Conservation (phyloP, 352 stramenopile species). For the Globisporangium lucens region DNA sequence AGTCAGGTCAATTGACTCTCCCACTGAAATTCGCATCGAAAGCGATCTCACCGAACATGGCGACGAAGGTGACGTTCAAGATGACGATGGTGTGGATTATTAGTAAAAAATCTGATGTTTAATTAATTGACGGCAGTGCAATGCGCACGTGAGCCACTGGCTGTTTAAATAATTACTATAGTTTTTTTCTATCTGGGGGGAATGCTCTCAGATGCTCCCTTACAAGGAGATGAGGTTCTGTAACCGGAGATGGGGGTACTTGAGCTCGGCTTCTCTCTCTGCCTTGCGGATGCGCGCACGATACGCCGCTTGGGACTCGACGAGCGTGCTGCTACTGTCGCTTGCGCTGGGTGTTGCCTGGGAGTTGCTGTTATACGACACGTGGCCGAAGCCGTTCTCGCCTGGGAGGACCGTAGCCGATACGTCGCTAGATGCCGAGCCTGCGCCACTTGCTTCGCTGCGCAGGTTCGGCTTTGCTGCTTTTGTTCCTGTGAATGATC, state of each 20-base stretch:
- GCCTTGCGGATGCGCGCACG: slow-evolving; percentile 11
- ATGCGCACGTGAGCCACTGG: neutral
- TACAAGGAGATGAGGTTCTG: slow-evolving; percentile 29
- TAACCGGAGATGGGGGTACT: slow-evolving; percentile 26
- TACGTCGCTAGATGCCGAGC: neutral
- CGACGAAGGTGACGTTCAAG: neutral
- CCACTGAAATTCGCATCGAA: neutral
- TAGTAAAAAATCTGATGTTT: neutral
- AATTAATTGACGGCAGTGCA: neutral
- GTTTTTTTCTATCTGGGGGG: neutral
- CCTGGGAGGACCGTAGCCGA: slow-evolving; percentile 16
- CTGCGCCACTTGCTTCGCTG: neutral
- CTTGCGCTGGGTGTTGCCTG: neutral
- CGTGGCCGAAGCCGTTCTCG: slow-evolving; percentile 31
- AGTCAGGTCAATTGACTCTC: neutral
- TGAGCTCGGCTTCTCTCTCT: slow-evolving; percentile 21
- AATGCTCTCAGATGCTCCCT: neutral
- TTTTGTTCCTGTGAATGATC: neutral
- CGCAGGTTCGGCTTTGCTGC: neutral
- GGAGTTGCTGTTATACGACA: slow-evolving; percentile 22
- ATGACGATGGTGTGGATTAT: neutral
- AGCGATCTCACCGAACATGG: neutral
- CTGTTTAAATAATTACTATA: slow-evolving; percentile 2
- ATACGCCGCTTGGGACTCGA: slow-evolving; percentile 21
- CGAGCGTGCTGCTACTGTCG: slow-evolving; percentile 14